Conservation (phyloP, 805 yeast species). For the Ogataea pignaliae region DNA sequence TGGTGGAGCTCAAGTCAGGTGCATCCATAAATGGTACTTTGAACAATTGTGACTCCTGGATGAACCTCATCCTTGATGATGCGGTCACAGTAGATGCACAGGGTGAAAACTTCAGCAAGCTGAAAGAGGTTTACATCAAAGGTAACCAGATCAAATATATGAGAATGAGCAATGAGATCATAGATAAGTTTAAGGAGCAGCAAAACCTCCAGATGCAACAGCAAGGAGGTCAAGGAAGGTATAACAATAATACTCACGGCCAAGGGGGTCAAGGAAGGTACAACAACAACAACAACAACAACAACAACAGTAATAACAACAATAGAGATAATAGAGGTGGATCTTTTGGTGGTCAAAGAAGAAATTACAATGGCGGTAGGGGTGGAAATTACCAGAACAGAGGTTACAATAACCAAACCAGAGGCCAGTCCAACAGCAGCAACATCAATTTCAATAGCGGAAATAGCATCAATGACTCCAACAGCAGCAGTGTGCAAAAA, state of each 20-base stretch:
- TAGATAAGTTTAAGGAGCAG: slow-evolving; percentile 71
- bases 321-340: slow-evolving; percentile 10
- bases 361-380: slow-evolving; percentile 21
- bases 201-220: slow-evolving; percentile 38
- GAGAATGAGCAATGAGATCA: slow-evolving; percentile 70
- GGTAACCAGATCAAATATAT: slow-evolving; percentile 81
- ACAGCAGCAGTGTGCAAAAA: slow-evolving; percentile 13
- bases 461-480: slow-evolving; percentile 27
- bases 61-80: slow-evolving; percentile 82
- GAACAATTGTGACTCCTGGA: slow-evolving; percentile 87
- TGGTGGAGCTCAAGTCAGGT: slow-evolving; percentile 88
- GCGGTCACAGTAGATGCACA: slow-evolving; percentile 63
- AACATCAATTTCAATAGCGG: slow-evolving; percentile 2
- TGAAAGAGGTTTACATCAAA: slow-evolving; percentile 74
- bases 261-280: slow-evolving; percentile 14
- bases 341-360: slow-evolving; percentile 17
- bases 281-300: slow-evolving; percentile 23
- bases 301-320: slow-evolving; percentile 22
- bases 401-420: slow-evolving; percentile 8
- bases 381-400: slow-evolving; percentile 9
- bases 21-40: slow-evolving; percentile 83
- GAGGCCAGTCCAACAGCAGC: slow-evolving; percentile 10
- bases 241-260: slow-evolving; percentile 28
- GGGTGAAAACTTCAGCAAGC: slow-evolving; percentile 58
- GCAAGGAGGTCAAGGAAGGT: slow-evolving; percentile 14